Base-by-base conservation (phyloP, 2,329 filamentous ascomycete species). In the Polytolypa hystricis region DNA sequence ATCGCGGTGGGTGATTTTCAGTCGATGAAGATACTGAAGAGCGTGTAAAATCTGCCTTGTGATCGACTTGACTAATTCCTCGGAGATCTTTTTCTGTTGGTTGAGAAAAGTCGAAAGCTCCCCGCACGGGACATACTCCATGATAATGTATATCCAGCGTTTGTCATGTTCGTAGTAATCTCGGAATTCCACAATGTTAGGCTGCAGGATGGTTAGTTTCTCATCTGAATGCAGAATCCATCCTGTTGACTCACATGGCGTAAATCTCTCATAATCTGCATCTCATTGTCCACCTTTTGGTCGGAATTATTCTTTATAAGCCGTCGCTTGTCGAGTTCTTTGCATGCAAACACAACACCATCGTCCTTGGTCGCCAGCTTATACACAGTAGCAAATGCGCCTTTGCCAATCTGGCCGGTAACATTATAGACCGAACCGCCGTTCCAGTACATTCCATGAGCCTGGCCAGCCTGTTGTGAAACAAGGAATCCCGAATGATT, bases 1-100 rank as follows among this genome's bases (percentile, higher is more conserved):
- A 58, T 98, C 91, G n/a, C 91, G 81, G 61, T 98, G 91, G 0
- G 89, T 96, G 49, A 98, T 95, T 53, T 81, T 85, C 50, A 82
- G 80, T 36, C 71, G 67, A 57, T 98, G 91, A 6, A 98, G 69
- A 56, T 98, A 95, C 19, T 77, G 77, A 35, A 98, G 65, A 2
- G 89, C 89, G 47, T 80, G 74, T 29, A 95, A 64, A 23, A 96
- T 73, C 40, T 67, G 64, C 8, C 61, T 57, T 11, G 86, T 75
- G 57, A 95, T 82, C 4, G 66, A 66, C 56, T 80, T 77, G n/a
- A 77, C 80, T 46, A 79, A 66, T 1, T 59, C 48, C 54, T 96
- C 89, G 0, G 67, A 60, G 34, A 96, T 71, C 1, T 68, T 60
- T 1, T 75, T 74, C 19, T 74, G 58, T 8, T 73, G 67, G 14